Conservation (phyloP, 306 rosid genomes). For the Cajanus cajan region DNA sequence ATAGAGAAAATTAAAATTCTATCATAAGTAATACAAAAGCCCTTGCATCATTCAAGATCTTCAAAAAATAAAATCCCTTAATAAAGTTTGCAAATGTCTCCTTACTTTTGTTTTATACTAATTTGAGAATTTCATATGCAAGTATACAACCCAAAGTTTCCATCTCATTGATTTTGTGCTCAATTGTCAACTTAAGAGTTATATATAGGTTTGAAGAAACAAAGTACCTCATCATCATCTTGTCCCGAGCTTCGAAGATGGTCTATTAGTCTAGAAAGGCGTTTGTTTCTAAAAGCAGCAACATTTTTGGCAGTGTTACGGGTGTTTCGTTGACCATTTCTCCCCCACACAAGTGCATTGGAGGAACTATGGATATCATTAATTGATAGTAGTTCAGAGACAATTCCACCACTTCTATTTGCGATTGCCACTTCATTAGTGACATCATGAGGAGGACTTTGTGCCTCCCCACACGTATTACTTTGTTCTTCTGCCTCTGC, state of each 20-base stretch:
- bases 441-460: neutral
- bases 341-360: conserved; percentile 67
- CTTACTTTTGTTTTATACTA: neutral
- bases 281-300: conserved; percentile 38
- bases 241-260: conserved; percentile 44
- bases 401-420: conserved; percentile 9
- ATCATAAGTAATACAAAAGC: neutral
- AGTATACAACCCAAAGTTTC: neutral
- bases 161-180: neutral
- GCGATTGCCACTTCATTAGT: neutral
- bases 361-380: conserved; percentile 45
- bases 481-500: neutral
- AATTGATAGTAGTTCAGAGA: conserved; percentile 24
- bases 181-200: neutral
- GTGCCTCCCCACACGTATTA: neutral
- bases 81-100: neutral
- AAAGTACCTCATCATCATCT: conserved; percentile 47
- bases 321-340: conserved; percentile 60
- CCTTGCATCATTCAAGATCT: neutral
- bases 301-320: conserved; percentile 47
- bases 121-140: neutral
- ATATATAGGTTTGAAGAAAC: neutral
- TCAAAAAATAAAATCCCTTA: neutral
- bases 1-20: neutral
- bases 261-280: conserved; percentile 53